These are phyloP conservation scores for Hypoxylon sp. DNA, from an alignment of 2,329 filamentous ascomycete species.

Conservation along the genomic window DNA sequence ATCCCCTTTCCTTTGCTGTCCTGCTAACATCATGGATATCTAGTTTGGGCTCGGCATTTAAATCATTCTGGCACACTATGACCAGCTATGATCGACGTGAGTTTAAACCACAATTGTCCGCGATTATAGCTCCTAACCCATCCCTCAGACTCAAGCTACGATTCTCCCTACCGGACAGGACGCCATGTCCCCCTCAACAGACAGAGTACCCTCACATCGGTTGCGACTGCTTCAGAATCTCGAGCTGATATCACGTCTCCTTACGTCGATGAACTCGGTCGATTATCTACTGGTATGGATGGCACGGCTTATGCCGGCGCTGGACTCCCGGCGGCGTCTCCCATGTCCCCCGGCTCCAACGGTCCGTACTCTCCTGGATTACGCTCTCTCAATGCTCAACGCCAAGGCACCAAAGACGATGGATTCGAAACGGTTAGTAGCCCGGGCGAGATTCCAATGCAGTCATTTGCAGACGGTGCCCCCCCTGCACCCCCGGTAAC, in stretches of 20 bases:
- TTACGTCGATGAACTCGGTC: slow-evolving; percentile 80
- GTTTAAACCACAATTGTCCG: slow-evolving; percentile 52
- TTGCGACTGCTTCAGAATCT: slow-evolving; percentile 91
- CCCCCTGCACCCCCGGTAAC: slow-evolving; percentile 89
- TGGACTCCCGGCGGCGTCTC: slow-evolving; percentile 58
- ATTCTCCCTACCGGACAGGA: slow-evolving; percentile 93
- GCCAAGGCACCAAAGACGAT: slow-evolving; percentile 71
- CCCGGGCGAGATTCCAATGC: slow-evolving; percentile 92
- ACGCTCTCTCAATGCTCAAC: slow-evolving; percentile 80
- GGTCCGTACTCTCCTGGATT: slow-evolving; percentile 92
- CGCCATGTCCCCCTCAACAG: slow-evolving; percentile 90
- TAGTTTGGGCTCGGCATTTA: slow-evolving; percentile 80
- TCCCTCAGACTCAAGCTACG: slow-evolving; percentile 87
- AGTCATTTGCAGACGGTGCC: slow-evolving; percentile 91
- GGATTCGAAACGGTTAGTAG: slow-evolving; percentile 79
- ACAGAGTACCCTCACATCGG: slow-evolving; percentile 85
- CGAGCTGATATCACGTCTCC: slow-evolving; percentile 84
- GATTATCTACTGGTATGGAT: slow-evolving; percentile 66
- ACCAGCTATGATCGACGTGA: slow-evolving; percentile 78
- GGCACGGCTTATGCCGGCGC: slow-evolving; percentile 74
- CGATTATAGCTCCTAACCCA: slow-evolving; percentile 42
- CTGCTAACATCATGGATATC: slow-evolving; percentile 43
- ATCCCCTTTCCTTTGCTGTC: slow-evolving; percentile 36
- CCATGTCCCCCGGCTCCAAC: slow-evolving; percentile 67
- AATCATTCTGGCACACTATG: slow-evolving; percentile 96